Evolutionary conservation across 192 early-diverging fungal genomes (phyloP).

Genomic region (Backusella parvicylindrica): DNA sequence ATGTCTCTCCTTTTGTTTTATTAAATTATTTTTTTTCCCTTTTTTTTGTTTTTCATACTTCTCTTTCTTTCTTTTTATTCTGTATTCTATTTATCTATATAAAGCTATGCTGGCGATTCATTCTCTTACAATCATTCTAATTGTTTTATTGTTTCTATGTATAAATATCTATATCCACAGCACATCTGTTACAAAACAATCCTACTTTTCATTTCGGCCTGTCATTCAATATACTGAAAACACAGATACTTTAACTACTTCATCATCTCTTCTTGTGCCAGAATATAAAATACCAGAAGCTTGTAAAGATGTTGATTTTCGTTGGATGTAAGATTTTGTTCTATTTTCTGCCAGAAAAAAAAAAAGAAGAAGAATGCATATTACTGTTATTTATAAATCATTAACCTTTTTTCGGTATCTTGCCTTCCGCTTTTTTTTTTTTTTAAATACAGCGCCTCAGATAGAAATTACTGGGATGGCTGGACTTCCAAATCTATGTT

Average conservation of each 20-base stretch:
- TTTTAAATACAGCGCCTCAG: conserved; percentile 10
- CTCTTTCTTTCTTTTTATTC: background rate
- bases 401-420: background rate
- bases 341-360: background rate
- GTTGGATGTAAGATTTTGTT: background rate
- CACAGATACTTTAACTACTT: background rate
- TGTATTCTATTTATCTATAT: background rate
- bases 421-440: background rate
- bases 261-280: background rate
- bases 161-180: background rate
- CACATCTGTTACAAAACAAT: background rate
- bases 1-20: background rate
- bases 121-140: background rate
- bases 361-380: background rate
- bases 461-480: conserved; percentile 22
- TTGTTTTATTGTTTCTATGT: background rate
- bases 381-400: background rate
- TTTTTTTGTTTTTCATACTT: background rate
- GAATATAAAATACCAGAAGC: background rate
- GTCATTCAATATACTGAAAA: background rate
- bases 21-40: background rate
- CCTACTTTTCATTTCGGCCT: background rate
- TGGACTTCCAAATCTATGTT: conserved; percentile 19
- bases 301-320: background rate
- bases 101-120: background rate